Conservation (phyloP, 345 rosid species). For the Gynandropsis gynandra region DNA sequence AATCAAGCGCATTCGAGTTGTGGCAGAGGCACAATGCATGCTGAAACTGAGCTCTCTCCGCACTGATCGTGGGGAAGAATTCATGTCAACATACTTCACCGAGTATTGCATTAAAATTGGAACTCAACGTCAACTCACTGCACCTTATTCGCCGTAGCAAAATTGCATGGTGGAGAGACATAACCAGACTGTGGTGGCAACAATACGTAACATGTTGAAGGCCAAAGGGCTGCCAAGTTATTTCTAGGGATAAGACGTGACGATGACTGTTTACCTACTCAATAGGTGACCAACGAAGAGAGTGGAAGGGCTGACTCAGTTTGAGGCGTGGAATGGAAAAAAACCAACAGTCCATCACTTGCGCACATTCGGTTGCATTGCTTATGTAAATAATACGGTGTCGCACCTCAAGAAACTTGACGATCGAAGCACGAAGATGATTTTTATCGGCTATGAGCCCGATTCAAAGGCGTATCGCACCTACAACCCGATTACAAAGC, state of each 20-base stretch:
- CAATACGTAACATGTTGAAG: no score
- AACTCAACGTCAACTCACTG: background rate
- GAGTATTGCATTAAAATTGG: no score
- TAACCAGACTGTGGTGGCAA: constrained; percentile 6
- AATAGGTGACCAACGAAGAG: background rate
- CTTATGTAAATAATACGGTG: background rate
- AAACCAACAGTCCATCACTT: background rate
- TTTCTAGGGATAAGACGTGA: no score
- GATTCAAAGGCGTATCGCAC: background rate
- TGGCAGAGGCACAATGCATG: background rate
- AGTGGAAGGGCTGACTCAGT: background rate
- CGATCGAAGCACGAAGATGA: background rate
- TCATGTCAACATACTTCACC: background rate
- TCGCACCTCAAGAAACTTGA: background rate
- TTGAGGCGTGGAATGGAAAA: background rate
- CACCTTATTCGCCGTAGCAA: background rate
- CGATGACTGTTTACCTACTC: no score
- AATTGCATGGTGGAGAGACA: background rate
- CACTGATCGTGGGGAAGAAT: constrained; percentile 9
- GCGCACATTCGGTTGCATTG: background rate
- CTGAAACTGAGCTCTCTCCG: background rate
- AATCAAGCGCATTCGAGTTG: background rate
- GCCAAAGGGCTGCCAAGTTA: no score
- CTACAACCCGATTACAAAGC: no score
- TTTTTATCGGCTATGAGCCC: no score